Conservation (phyloP, 208 protist species). For the Trypanosoma mega region DNA sequence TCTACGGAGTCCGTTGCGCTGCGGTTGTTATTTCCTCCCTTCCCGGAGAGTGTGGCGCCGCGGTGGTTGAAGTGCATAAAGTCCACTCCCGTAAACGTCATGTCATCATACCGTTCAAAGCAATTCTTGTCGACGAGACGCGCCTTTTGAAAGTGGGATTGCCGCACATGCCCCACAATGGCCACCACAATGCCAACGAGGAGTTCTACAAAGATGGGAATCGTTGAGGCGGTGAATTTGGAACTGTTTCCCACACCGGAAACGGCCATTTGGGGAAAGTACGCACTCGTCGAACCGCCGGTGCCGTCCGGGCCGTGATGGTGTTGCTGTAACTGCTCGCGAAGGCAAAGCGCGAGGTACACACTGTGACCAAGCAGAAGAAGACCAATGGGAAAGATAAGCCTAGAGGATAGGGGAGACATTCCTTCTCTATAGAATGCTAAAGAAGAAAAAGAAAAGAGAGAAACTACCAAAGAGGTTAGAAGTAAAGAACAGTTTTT, state of each 20-base stretch:
- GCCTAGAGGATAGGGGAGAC: conserved; percentile 6
- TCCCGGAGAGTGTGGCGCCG: conserved; percentile 26
- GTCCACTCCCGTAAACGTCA: conserved; percentile 58
- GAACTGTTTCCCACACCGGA: background rate
- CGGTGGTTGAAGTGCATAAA: conserved; percentile 91
- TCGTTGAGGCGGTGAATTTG: conserved; percentile 9
- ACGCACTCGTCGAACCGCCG: background rate
- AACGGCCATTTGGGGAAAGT: conserved; percentile 7
- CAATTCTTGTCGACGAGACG: conserved; percentile 62
- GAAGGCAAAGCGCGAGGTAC: conserved; percentile 59
- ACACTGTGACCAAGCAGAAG: conserved; percentile 59
- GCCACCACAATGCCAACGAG: conserved; percentile 31
- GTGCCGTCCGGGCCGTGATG: conserved; percentile 33
- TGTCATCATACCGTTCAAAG: conserved; percentile 60
- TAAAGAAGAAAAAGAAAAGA: background rate
- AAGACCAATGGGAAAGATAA: conserved; percentile 59
- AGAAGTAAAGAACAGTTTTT: too few species aligned
- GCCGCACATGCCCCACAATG: conserved; percentile 56
- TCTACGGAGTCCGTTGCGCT: too few species aligned
- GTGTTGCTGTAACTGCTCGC: conserved; percentile 62
- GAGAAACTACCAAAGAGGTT: too few species aligned
- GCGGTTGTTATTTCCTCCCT: background rate
- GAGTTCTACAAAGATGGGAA: conserved; percentile 32
- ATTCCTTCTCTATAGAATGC: conserved; percentile 10
- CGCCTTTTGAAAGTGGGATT: conserved; percentile 42